phyloP scores from a whole-genome alignment of 2,329 filamentous ascomycete genomes.

The Bipolaris cookei region DNA sequence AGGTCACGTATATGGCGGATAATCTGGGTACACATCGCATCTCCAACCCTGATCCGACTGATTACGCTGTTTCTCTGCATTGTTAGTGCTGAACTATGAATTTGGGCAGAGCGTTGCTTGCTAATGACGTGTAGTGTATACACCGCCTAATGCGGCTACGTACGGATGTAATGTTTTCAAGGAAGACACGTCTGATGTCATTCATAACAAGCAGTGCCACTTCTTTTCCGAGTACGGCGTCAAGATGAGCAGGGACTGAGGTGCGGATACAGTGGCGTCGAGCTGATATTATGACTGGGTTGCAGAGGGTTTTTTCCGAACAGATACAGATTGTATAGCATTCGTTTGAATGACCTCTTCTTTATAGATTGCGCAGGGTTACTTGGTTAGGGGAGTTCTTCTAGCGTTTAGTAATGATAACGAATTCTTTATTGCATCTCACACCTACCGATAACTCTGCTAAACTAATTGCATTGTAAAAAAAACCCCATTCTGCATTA shows the following conservation, averaged over 20 bases:
- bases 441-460: too few species aligned
- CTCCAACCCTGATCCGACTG: constrained; percentile 71
- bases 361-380: too few species aligned
- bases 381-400: too few species aligned
- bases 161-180: constrained; percentile 84
- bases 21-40: constrained; percentile 84
- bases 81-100: constrained; percentile 51
- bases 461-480: too few species aligned
- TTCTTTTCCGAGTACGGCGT: constrained; percentile 46
- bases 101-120: constrained; percentile 14
- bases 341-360: too few species aligned
- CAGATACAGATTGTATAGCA: too few species aligned
- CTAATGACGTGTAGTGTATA: constrained; percentile 65
- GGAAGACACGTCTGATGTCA: constrained; percentile 66
- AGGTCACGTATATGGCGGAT: constrained; percentile 91
- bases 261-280: not conserved
- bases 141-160: constrained; percentile 85
- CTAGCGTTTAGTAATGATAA: too few species aligned
- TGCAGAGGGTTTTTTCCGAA: too few species aligned
- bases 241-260: constrained; percentile 1
- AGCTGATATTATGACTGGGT: too few species aligned
- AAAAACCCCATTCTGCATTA: too few species aligned
- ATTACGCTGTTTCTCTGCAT: constrained; percentile 85
- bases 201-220: constrained; percentile 38
- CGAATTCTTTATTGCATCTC: too few species aligned